Percentiles rank a stretch among this genome's conserved stretches.
phyloP scores from a whole-genome alignment of 371 early-diverging fungal species.

The Rhizopus sp. region DNA sequence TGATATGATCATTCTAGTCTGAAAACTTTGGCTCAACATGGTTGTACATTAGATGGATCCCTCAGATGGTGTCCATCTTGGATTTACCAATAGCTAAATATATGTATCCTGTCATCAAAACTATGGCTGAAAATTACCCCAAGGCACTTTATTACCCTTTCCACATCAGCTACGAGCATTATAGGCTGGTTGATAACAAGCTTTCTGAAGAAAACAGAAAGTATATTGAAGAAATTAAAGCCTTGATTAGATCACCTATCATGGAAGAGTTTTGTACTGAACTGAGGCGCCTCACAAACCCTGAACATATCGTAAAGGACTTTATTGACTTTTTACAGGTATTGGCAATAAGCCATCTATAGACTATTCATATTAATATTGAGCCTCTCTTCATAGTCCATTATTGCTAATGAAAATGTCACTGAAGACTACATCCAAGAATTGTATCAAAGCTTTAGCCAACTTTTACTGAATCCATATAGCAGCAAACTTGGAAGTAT shows the following conservation, averaged over 20 bases:
- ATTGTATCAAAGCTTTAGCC: slow-evolving; percentile 37
- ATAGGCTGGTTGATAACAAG: slow-evolving; percentile 37
- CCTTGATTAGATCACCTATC: slow-evolving; percentile 45
- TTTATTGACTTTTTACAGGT: slow-evolving; percentile 58
- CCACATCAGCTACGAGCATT: slow-evolving; percentile 71
- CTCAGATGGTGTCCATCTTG: slow-evolving; percentile 73
- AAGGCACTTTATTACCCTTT: slow-evolving; percentile 71
- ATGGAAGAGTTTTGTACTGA: slow-evolving; percentile 63
- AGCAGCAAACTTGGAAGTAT: slow-evolving; percentile 28
- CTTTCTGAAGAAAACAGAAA: slow-evolving; percentile 21
- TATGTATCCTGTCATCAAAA: slow-evolving; percentile 43
- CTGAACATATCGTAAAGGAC: slow-evolving; percentile 69
- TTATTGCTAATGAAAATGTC: slow-evolving; percentile 11
- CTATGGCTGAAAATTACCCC: slow-evolving; percentile 65
- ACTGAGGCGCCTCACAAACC: slow-evolving; percentile 69
- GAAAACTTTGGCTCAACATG: slow-evolving; percentile 44
- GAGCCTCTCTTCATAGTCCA: slow-evolving; percentile 8
- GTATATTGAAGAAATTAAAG: slow-evolving; percentile 42
- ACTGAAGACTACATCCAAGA: slow-evolving; percentile 19
- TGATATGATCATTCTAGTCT: slow-evolving; percentile 11
- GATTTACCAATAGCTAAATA: slow-evolving; percentile 47
- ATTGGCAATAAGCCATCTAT: slow-evolving; percentile 4
- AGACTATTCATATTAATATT: neutral
- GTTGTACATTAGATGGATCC: slow-evolving; percentile 78
- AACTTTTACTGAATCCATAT: slow-evolving; percentile 30